Base-by-base conservation (phyloP, 495 filamentous ascomycete genomes). In the Aspergillus coremiiformis region DNA sequence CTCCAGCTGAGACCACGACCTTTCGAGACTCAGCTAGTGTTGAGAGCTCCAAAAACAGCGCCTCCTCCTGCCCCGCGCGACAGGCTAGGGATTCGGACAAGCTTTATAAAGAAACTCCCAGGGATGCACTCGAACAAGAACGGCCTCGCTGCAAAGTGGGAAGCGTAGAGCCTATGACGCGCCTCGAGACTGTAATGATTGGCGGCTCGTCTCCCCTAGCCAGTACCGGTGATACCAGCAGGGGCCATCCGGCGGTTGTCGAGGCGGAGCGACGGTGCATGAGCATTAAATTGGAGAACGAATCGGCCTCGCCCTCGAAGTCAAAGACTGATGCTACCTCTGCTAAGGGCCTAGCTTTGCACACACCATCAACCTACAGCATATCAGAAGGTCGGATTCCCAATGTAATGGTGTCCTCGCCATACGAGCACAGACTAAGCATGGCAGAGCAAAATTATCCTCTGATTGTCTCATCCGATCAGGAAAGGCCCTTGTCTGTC, bases 161-260 rank as follows among this genome's bases (percentile, higher is more conserved):
- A 24, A 39, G 20, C 23, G 19, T 24, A 4, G 30, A 43, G 22
- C 32, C 47, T 1, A 54, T 48, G 21, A 7, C 42, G 6, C 47
- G 19, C 22, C 43, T 61, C 5, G 43, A 51, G 3, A 54, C 54
- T 0, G 17, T 57, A 19, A 23, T 61, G 29, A 49, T 57, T 17
- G 54, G 55, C 29, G 52, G 58, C 20, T 60, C 58, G 5, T 60
- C 58, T 15, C 54, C 58, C 11, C n/a, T 46, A 9, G 49, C 52
- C 22, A 53, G 53, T 26, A 52, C 58, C n/a, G 59, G 55, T 5
- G 52, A 58, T 30, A 44, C 19, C 3, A 58, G 55, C 14, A 51
- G 22, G 17, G 55, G 55, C n/a, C 55, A 58, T 9, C 32, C 55
- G 6, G 53, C 56, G 24, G 6, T 58, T 8, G 37, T 58, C 30